phyloP scores from a whole-genome alignment of 2,329 filamentous ascomycete genomes.

The Trichoderma sp. region DNA sequence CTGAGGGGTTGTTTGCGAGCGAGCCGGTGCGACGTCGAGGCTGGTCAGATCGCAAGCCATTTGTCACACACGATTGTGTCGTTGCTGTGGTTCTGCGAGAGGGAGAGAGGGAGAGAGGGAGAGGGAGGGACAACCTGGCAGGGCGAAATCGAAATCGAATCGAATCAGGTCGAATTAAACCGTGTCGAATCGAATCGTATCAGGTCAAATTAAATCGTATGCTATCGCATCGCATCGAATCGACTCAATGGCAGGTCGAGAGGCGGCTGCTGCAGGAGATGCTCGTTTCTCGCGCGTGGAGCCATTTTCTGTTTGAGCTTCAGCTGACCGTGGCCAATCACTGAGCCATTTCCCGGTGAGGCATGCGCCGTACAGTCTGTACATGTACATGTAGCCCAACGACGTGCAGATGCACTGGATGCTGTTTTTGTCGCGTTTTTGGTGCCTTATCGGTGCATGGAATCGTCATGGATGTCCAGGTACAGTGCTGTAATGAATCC shows the following conservation, averaged over 20 bases:
- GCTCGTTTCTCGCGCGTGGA: background rate
- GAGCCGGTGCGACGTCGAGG: background rate
- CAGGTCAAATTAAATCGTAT: no score
- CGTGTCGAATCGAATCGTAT: no score
- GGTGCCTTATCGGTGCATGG: background rate
- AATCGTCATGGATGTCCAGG: background rate
- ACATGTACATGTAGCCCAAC: background rate
- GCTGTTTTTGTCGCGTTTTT: background rate
- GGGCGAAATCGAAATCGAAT: no score
- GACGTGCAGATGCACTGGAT: background rate
- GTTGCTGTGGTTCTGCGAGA: background rate
- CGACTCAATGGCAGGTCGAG: no score
- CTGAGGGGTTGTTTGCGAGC: constrained; percentile 1
- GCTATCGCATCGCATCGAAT: no score
- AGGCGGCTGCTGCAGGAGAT: no score
- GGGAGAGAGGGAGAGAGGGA: background rate
- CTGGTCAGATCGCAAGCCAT: background rate
- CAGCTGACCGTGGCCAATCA: background rate
- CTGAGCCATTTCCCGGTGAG: background rate
- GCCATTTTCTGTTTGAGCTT: background rate
- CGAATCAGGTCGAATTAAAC: background rate
- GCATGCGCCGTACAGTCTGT: background rate
- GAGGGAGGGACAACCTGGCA: no score
- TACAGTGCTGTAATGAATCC: no score
- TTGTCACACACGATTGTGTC: background rate